Percentiles rank a stretch among this genome's conserved stretches.
These are phyloP conservation scores for Epichloe amarillans DNA, from an alignment of 2,329 filamentous ascomycete genomes.

Conservation along the genomic window DNA sequence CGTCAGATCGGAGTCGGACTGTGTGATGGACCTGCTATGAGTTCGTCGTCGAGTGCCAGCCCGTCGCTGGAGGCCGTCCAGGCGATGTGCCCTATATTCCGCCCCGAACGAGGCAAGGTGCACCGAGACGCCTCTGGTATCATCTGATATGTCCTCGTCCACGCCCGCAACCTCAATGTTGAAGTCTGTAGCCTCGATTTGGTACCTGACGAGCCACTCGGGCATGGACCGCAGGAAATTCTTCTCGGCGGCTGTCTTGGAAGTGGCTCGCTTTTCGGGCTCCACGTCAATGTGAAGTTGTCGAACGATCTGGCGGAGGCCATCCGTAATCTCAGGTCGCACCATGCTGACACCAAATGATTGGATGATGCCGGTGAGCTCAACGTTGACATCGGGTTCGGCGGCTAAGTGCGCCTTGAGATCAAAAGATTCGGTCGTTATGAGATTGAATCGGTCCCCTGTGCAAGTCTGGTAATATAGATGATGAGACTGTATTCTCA, in stretches of 20 bases:
- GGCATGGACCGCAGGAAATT: conserved; percentile 72
- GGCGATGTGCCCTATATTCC: conserved; percentile 75
- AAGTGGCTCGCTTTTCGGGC: conserved; percentile 38
- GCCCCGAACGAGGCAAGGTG: conserved; percentile 80
- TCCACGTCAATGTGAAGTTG: conserved; percentile 64
- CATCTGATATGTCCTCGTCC: conserved; percentile 68
- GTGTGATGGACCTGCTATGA: conserved; percentile 56
- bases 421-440: conserved; percentile 80
- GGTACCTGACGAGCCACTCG: conserved; percentile 70
- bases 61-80: conserved; percentile 48
- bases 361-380: conserved; percentile 65
- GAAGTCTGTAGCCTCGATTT: conserved; percentile 78
- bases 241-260: conserved; percentile 36
- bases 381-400: conserved; percentile 71
- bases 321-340: conserved; percentile 82
- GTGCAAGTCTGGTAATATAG: conserved; percentile 88
- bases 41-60: conserved; percentile 51
- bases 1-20: conserved; percentile 51
- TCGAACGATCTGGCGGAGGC: conserved; percentile 77
- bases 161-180: conserved; percentile 83
- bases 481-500: conserved; percentile 73
- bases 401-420: conserved; percentile 75
- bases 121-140: conserved; percentile 69
- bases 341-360: conserved; percentile 85
- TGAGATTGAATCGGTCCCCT: conserved; percentile 70